Base-by-base conservation (phyloP, 768 basidiomycete species). In the Coprinellus micaceus region DNA sequence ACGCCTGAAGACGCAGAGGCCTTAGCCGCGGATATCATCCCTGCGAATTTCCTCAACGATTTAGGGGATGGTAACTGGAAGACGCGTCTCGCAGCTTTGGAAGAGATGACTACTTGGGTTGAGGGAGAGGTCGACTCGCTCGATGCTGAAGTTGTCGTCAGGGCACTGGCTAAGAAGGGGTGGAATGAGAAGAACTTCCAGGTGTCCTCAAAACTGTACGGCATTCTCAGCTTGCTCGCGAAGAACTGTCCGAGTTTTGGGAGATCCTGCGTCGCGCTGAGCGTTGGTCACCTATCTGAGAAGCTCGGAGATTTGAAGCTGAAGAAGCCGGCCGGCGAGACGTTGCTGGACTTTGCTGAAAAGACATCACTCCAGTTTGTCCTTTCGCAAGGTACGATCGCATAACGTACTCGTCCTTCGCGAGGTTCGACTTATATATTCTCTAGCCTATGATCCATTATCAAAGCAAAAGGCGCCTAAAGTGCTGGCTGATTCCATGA, bases 101-200 rank as follows among this genome's bases (percentile, higher is more conserved):
- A 97, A 54, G 90, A 89, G 66, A 81, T 98, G 84, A 77, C 80
- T 1, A 71, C 75, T 4, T 98, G 97, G 96, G 72, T 94, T 4
- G 86, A 93, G 57, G 80, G 77, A 0, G 78, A 80, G 26, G 79
- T 84, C 12, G 77, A 81, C 30, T 75, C 78, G 0, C 72, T 91
- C 1, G 96, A 99, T 61, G 85, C 88, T 12, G 97, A 99, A 70
- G 84, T 99, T 4, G 64, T 99, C 36, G 83, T 98, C 19, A 81
- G 96, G 24, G 86, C 89, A 61, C 72, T 98, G 57, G 86, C 83
- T 3, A 98, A 96, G 77, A 93, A 91, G 60, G 94, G 95, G 2
- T 98, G 94, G 94, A 82, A 79, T n/a, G 97, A 99, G 74, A 98
- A 97, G 78, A 99, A 98, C 65, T 99, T 99, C 62, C 96, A 99